These are phyloP conservation scores for Avicennia marina DNA, from an alignment of 257 asterid genomes.

Conservation along the genomic window DNA sequence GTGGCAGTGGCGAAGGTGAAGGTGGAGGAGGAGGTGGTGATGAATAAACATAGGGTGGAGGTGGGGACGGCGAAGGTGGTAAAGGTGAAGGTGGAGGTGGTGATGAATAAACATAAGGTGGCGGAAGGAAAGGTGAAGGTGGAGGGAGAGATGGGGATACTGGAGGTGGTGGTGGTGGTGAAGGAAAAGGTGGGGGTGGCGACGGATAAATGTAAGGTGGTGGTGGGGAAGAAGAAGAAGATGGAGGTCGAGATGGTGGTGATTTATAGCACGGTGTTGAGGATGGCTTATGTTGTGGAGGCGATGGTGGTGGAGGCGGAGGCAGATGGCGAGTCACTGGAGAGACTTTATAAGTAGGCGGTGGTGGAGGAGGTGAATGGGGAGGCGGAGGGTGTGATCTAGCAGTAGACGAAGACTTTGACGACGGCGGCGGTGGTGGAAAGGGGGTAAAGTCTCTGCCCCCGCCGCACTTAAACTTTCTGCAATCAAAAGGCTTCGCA, in stretches of 20 bases:
- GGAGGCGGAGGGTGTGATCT: conserved; percentile 22
- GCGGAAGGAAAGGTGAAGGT: too few species aligned
- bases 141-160: too few species aligned
- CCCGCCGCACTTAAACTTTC: conserved; percentile 30
- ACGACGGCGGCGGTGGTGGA: conserved; percentile 37
- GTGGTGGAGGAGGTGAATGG: conserved; percentile 19
- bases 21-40: conserved; percentile 24
- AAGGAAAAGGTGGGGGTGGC: conserved; percentile 11
- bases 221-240: conserved; percentile 4
- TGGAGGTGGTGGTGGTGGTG: conserved; percentile 13
- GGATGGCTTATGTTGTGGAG: conserved; percentile 19
- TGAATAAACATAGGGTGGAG: conserved; percentile 13
- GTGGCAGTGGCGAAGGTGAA: not conserved
- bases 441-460: conserved; percentile 2
- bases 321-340: not conserved
- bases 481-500: conserved; percentile 30
- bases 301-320: conserved; percentile 8
- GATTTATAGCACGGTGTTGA: conserved; percentile 16
- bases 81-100: conserved; percentile 15
- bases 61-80: conserved; percentile 10
- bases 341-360: not conserved
- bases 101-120: not conserved
- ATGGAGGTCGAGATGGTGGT: conserved; percentile 16
- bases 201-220: too few species aligned
- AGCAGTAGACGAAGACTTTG: conserved; percentile 1